Evolutionary conservation across 108 stramenopile species (phyloP).

Genomic region (Epipyxis sp.): DNA sequence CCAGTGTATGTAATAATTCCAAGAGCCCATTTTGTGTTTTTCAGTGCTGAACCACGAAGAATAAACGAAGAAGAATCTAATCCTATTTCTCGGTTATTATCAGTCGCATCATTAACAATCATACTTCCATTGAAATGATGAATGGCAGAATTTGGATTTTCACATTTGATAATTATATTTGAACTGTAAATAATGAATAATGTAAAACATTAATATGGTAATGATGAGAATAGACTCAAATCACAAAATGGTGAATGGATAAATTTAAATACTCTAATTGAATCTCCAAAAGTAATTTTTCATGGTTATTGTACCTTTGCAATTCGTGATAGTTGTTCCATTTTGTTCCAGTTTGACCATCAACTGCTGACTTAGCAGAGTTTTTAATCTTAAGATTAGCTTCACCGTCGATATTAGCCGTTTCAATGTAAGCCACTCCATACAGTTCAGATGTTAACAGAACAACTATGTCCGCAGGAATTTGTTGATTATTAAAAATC

Average conservation of each 20-base stretch:
- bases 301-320: too few species aligned
- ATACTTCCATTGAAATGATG: conserved; percentile 44
- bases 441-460: conserved; percentile 65
- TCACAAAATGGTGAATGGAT: neutral
- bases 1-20: conserved; percentile 48
- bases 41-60: conserved; percentile 47
- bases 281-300: neutral
- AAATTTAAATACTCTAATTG: neutral
- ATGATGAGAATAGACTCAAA: too few species aligned
- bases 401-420: conserved; percentile 51
- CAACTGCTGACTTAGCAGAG: neutral
- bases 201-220: too few species aligned
- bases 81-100: too few species aligned
- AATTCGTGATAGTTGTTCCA: neutral
- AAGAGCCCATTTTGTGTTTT: conserved; percentile 46
- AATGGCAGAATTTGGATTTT: conserved; percentile 50
- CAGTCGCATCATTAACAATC: conserved; percentile 27
- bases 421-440: conserved; percentile 63
- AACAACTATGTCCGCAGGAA: conserved; percentile 33
- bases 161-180: conserved; percentile 17
- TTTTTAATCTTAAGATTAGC: conserved; percentile 54
- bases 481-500: conserved; percentile 18
- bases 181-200: too few species aligned
- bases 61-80: too few species aligned
- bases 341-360: neutral